Evolutionary conservation across 177 flowering plant genomes (phyloP), one percentile per base, ranked within the genome.

Genomic region (Vitis hybrid): DNA sequence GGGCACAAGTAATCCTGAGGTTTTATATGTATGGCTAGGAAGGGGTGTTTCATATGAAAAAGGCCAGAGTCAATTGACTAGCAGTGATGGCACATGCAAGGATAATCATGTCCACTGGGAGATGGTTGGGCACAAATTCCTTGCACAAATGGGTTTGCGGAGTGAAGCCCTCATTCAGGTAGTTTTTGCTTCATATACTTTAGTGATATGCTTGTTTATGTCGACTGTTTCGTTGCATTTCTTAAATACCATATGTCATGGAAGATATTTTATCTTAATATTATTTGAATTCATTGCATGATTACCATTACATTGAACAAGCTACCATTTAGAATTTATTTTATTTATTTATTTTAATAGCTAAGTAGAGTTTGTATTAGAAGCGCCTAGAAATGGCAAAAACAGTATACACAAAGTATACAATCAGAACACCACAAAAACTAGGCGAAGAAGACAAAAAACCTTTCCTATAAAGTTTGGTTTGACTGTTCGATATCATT

Each of bases 21-120:
- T 61, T 54, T 29, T 83, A 22, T 81, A 69, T 69, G 39, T 83
- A 20, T 77, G 84, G 81, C 62, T 77, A 55, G 86, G 86, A 20
- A 48, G 73, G 49, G 74, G 73, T 49, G 57, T 71, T 66, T 45
- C 58, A 26, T 11, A 14, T 71, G 73, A 74, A 22, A 56, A 77
- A 39, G 66, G 18, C 54, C 62, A n/a, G 58, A 14, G 16, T 69
- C 68, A 31, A 20, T 31, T 54, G 59, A 65, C 49, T 56, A 53
- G 50, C 56, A 52, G 63, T 53, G 53, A 61, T 48, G 55, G 48
- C 8, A 20, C 18, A 39, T 9, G 20, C 54, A 57, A 73, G 20
- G 68, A 74, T 67, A 45, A 39, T 59, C 20, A 67, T 67, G 45
- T 52, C 22, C 53, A 66, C 18, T 76, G 75, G 75, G 70, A 78